Evolutionary conservation across 2,329 filamentous ascomycete genomes (phyloP).

Genomic region (Rhynchosporium graminicola): DNA sequence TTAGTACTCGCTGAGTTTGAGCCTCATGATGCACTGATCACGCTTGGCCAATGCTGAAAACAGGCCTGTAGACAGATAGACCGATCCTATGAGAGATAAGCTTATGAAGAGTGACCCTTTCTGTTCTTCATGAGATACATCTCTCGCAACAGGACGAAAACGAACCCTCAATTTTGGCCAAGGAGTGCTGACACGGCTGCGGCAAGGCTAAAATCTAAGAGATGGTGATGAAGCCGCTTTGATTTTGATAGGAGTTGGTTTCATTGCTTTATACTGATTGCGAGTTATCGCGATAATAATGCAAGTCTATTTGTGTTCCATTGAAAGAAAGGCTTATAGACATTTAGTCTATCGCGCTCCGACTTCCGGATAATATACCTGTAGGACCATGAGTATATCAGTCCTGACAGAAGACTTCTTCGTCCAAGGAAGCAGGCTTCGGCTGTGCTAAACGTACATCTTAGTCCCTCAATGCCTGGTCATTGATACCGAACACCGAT

Average conservation of each 20-base stretch:
- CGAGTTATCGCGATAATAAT: too few relatives aligned
- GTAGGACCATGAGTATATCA: background rate
- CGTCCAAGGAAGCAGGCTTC: background rate
- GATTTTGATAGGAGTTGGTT: too few relatives aligned
- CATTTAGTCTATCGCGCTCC: too few relatives aligned
- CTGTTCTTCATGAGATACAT: too few relatives aligned
- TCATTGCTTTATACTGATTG: too few relatives aligned
- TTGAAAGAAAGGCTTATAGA: background rate
- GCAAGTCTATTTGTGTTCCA: too few relatives aligned
- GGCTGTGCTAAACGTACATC: background rate
- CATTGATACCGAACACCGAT: slow-evolving; percentile 32
- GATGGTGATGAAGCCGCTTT: too few relatives aligned
- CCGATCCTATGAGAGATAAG: background rate
- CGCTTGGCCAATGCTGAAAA: background rate
- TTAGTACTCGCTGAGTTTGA: background rate
- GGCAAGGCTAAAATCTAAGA: background rate
- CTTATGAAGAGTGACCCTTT: background rate
- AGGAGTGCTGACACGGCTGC: background rate
- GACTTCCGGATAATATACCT: background rate
- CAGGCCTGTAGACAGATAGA: background rate
- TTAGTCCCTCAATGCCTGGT: slow-evolving; percentile 16
- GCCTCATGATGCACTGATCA: background rate
- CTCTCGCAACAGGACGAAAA: background rate
- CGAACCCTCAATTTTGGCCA: background rate
- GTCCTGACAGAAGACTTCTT: background rate